Evolutionary conservation across 1,139 yeast genomes (phyloP).

Genomic region (Candida glucosophila): DNA sequence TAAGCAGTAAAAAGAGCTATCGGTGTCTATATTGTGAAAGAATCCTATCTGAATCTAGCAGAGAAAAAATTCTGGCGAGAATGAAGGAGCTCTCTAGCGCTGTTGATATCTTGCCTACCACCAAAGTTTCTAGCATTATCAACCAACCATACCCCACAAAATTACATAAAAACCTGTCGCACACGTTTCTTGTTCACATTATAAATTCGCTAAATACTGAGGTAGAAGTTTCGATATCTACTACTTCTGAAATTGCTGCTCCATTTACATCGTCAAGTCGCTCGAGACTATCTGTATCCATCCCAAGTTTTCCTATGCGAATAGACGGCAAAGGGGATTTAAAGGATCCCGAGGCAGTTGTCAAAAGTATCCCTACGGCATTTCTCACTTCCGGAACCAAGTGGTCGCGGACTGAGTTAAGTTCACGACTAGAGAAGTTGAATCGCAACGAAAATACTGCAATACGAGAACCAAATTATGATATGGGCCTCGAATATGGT

Average conservation of each 20-base stretch:
- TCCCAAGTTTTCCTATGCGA: no score
- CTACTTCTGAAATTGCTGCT: constrained; percentile 9
- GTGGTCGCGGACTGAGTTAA: constrained; percentile 22
- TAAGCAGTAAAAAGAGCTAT: constrained; percentile 16
- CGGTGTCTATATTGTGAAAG: constrained; percentile 24
- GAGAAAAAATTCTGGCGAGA: constrained; percentile 23
- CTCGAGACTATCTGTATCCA: no score
- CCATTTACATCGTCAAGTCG: no score
- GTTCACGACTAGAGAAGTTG: no score
- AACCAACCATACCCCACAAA: constrained; percentile 5
- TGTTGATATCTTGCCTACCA: constrained; percentile 23
- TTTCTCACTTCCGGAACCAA: constrained; percentile 21
- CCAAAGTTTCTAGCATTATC: constrained; percentile 9
- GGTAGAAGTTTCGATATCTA: constrained; percentile 7
- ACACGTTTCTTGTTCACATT: constrained; percentile 17
- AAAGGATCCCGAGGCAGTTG: constrained; percentile 8
- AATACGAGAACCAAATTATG: no score
- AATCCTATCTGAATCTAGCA: constrained; percentile 17
- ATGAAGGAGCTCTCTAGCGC: constrained; percentile 24
- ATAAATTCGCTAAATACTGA: constrained; percentile 21
- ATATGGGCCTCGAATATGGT: no score
- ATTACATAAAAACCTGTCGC: constrained; percentile 7
- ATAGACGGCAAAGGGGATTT: no score
- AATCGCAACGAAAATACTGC: no score
- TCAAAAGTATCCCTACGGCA: constrained; percentile 26